Base-by-base conservation (phyloP, 1,284 basidiomycete species). In the Xanthoconium separans region DNA sequence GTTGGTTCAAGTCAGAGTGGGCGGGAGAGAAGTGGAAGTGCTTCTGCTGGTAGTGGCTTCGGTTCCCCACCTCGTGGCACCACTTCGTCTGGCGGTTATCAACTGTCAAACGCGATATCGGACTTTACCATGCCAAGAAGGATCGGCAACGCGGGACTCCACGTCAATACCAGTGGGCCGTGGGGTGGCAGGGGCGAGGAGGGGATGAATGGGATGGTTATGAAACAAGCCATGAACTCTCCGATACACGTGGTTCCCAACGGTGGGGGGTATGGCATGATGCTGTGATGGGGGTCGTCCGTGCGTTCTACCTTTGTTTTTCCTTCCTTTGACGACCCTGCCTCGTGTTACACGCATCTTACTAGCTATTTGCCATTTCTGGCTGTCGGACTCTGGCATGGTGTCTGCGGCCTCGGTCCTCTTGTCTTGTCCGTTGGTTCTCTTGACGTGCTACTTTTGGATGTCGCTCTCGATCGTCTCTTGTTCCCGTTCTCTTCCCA, bases 191-290 rank as follows among this genome's bases (percentile, higher is more conserved):
- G 74, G 61, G 66, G 61, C 44, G 70, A 73, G 5, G 66, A 69
- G 15, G 59, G 54, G 31, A 68, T 73, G 58, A 70, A 67, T 45
- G 61, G 61, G 50, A 71, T 72, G 65, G 64, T 70, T 54, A 70
- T 73, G 66, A 71, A 70, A 45, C 70, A 67, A 36, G 44, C 57
- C 8, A 58, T 72, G 57, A 60, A 59, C 43, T 57, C 63, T 30
- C 66, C 76, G 16, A 74, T 78, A 58, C 68, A 66, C 54, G 65
- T 75, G 49, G 72, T 73, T 47, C 65, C 74, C 53, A 67, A 56
- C 34, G 50, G 50, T 53, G 66, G 68, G 39, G 75, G 68, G 50
- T 78, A 75, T 65, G 67, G 69, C 27, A 65, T 76, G 61, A 74
- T 78, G 69, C 65, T 78, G 64, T 78, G 61, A 74, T 55, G 56